Percentiles rank a stretch among this genome's conserved stretches.
phyloP scores from a whole-genome alignment of 2,329 filamentous ascomycete species.

The Zymoseptoria passerinii region DNA sequence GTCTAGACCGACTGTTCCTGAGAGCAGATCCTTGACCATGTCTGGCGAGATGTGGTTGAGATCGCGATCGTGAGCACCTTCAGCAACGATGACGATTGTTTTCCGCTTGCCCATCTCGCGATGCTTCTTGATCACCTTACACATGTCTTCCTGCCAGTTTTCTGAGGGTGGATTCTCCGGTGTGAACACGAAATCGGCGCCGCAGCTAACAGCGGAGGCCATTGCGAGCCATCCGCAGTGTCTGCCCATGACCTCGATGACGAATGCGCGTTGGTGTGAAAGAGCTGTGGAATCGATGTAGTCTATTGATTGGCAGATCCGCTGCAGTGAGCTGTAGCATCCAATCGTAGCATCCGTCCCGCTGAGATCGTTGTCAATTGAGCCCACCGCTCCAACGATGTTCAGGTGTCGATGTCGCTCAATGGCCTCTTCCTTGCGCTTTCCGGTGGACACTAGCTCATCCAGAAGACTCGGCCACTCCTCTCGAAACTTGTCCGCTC shows the following conservation, averaged over 20 bases:
- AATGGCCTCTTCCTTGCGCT: slow-evolving; percentile 63
- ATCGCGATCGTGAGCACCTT: slow-evolving; percentile 79
- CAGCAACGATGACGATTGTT: slow-evolving; percentile 95
- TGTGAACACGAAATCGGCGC: slow-evolving; percentile 94
- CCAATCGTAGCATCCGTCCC: slow-evolving; percentile 96
- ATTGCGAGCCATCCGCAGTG: slow-evolving; percentile 97
- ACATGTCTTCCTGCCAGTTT: slow-evolving; percentile 88
- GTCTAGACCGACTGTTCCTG: slow-evolving; percentile 71
- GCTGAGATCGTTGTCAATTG: slow-evolving; percentile 97
- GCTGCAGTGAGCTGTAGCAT: slow-evolving; percentile 83
- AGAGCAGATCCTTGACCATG: slow-evolving; percentile 82
- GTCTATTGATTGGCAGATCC: slow-evolving; percentile 93
- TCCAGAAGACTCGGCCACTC: slow-evolving; percentile 86
- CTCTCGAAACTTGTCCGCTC: slow-evolving; percentile 82
- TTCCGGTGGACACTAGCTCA: slow-evolving; percentile 68
- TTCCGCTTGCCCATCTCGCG: slow-evolving; percentile 84
- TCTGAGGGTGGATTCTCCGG: slow-evolving; percentile 83
- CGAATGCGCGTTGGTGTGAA: slow-evolving; percentile 91
- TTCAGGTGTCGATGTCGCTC: slow-evolving; percentile 78
- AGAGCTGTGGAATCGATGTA: slow-evolving; percentile 92
- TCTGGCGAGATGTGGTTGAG: slow-evolving; percentile 74
- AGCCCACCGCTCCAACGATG: slow-evolving; percentile 91
- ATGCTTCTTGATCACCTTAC: slow-evolving; percentile 67
- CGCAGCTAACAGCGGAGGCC: slow-evolving; percentile 90
- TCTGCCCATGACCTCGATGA: slow-evolving; percentile 96